Evolutionary conservation across 2,329 filamentous ascomycete genomes (phyloP).

Genomic region (Cladosporium oxysporum): DNA sequence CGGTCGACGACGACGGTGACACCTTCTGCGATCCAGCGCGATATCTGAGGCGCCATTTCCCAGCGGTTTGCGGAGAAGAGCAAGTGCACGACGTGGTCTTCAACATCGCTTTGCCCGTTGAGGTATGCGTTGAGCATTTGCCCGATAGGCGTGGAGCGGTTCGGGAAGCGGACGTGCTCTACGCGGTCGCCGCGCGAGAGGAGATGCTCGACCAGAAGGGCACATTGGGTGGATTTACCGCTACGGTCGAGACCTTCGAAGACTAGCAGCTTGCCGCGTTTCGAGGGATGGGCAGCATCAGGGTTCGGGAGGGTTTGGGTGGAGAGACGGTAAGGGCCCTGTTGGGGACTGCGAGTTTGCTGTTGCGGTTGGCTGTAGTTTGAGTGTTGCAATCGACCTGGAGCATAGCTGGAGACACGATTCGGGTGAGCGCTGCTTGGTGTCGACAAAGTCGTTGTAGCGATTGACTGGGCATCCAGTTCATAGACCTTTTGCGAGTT

Average conservation of each 20-base stretch:
- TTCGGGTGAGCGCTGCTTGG: constrained; percentile 9
- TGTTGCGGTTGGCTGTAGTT: neutral
- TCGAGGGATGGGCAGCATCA: neutral
- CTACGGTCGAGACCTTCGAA: constrained; percentile 88
- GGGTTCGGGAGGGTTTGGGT: constrained; percentile 9
- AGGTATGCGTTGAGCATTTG: constrained; percentile 85
- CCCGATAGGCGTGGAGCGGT: constrained; percentile 80
- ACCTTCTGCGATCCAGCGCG: constrained; percentile 58
- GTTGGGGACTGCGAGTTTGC: constrained; percentile 11
- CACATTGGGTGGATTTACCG: constrained; percentile 89
- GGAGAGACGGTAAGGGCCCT: constrained; percentile 20
- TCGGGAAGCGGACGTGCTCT: constrained; percentile 67
- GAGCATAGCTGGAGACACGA: constrained; percentile 19
- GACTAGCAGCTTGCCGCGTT: constrained; percentile 70
- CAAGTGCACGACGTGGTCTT: constrained; percentile 87
- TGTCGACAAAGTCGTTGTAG: constrained; percentile 9
- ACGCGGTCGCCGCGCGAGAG: constrained; percentile 54
- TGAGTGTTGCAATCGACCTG: constrained; percentile 9
- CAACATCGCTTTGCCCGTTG: constrained; percentile 68
- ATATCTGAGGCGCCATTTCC: constrained; percentile 60
- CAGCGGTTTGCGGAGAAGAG: constrained; percentile 90
- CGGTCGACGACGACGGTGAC: constrained; percentile 82
- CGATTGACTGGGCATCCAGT: constrained; percentile 18
- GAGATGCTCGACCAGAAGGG: constrained; percentile 61
- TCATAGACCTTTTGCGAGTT: constrained; percentile 16